Evolutionary conservation across 2,329 filamentous ascomycete species (phyloP), one percentile per base, ranked within the genome.

Genomic region (Elsinoe batatas): DNA sequence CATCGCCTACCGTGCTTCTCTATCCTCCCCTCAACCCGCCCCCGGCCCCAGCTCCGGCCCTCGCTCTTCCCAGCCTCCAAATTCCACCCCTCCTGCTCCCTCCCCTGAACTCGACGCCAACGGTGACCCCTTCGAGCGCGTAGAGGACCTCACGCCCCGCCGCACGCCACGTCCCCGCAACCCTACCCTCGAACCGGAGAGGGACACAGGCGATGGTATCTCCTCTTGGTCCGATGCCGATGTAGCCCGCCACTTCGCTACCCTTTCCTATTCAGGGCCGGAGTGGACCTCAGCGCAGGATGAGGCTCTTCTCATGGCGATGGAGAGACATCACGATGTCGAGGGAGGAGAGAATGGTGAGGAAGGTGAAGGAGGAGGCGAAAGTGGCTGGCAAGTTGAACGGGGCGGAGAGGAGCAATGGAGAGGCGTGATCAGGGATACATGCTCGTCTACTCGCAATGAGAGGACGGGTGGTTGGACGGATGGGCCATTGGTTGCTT

Each of bases 41-140:
- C 38, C 38, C 17, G n/a, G 17, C n/a, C 26, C 12, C 26, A 10
- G 20, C 32, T 13, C 26, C 46, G 7, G 7, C 11, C 12, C 46
- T 20, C 30, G 32, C 10, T n/a, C 2, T 13, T 30, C 26, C 26
- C 26, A 30, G 7, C 26, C 26, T 30, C 26, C 12, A 3, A 10
- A 13, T 18, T 13, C 26, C 46, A 7, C 11, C 3, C 12, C 46
- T 20, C 46, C 15, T 3, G 5, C 2, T 13, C 10, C 46, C 50
- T 26, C 65, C 65, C 46, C 55, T 53, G 32, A 43, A 57, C 57
- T 61, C 20, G 73, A 75, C 49, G 65, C 68, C 0, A 70, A 74
- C 53, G 74, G 73, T 5, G 30, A 64, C 0, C 54, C 54, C 0
- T 73, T 75, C 49, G 67, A 71, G 50, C 70, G 73, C 4, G 42